phyloP scores from a whole-genome alignment of 2,329 filamentous ascomycete species.

The Fusarium transvaalense region DNA sequence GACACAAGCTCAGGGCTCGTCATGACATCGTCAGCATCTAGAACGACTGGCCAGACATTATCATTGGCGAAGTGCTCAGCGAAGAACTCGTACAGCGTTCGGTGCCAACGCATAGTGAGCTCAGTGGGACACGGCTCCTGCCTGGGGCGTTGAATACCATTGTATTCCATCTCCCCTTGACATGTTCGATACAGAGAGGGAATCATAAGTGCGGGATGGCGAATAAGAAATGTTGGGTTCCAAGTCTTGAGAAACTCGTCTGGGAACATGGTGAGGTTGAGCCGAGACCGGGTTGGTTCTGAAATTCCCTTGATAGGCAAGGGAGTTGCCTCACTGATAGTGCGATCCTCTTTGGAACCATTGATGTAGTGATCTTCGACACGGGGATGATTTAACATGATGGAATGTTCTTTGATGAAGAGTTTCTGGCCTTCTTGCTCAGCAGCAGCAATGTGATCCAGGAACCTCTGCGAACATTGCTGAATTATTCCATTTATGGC shows the following conservation, averaged over 20 bases:
- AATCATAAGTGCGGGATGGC: constrained; percentile 31
- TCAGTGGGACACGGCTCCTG: constrained; percentile 18
- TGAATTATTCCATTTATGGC: background rate
- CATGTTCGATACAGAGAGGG: constrained; percentile 37
- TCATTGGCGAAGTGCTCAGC: constrained; percentile 16
- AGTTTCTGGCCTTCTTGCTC: constrained; percentile 25
- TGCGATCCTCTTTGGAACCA: background rate
- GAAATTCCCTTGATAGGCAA: background rate
- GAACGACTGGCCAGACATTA: constrained; percentile 35
- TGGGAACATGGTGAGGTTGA: constrained; percentile 36
- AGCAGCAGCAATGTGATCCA: constrained; percentile 27
- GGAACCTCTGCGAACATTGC: constrained; percentile 27
- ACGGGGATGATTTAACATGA: constrained; percentile 25
- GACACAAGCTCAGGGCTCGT: constrained; percentile 21
- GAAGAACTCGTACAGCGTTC: constrained; percentile 36
- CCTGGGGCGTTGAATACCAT: background rate
- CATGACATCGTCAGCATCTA: constrained; percentile 42
- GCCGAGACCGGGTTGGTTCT: constrained; percentile 25
- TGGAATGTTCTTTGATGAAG: constrained; percentile 36
- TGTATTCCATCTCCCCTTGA: background rate
- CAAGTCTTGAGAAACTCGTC: constrained; percentile 43
- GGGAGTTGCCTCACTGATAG: constrained; percentile 2
- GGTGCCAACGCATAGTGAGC: constrained; percentile 30
- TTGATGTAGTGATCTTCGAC: constrained; percentile 15
- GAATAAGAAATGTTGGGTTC: constrained; percentile 41